phyloP scores from a whole-genome alignment of 2,329 filamentous ascomycete genomes.

The Blumeriella jaapii region DNA sequence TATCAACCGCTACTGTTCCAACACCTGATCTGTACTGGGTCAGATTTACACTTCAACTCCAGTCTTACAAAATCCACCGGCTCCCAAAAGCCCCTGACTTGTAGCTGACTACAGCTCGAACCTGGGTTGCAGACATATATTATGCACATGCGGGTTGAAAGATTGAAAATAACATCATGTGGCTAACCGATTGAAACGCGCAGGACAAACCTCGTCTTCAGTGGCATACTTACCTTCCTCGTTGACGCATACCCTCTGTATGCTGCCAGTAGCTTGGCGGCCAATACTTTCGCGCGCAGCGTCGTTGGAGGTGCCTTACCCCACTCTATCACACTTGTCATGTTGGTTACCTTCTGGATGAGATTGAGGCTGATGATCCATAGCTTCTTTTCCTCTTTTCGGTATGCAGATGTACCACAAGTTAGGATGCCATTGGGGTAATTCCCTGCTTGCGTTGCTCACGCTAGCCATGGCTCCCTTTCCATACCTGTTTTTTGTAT shows the following conservation, averaged over 20 bases:
- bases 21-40: background rate
- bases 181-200: constrained; percentile 21
- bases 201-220: constrained; percentile 67
- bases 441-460: constrained; percentile 48
- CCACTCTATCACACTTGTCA: background rate
- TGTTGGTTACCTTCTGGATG: background rate
- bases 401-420: constrained; percentile 60
- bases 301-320: constrained; percentile 46
- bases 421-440: constrained; percentile 61
- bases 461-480: constrained; percentile 52
- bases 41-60: background rate
- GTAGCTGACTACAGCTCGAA: constrained; percentile 3
- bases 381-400: constrained; percentile 66
- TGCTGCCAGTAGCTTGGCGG: constrained; percentile 68
- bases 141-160: constrained; percentile 16
- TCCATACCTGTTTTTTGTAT: constrained; percentile 50
- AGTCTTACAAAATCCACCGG: background rate
- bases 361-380: constrained; percentile 13
- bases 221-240: constrained; percentile 73
- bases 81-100: background rate
- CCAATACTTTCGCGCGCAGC: constrained; percentile 70
- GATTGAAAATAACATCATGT: constrained; percentile 9
- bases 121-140: constrained; percentile 2
- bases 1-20: constrained; percentile 4
- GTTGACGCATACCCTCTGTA: constrained; percentile 69